phyloP scores from a whole-genome alignment of 2,329 filamentous ascomycete species.

The Chrysoporthe deuterocubensis region DNA sequence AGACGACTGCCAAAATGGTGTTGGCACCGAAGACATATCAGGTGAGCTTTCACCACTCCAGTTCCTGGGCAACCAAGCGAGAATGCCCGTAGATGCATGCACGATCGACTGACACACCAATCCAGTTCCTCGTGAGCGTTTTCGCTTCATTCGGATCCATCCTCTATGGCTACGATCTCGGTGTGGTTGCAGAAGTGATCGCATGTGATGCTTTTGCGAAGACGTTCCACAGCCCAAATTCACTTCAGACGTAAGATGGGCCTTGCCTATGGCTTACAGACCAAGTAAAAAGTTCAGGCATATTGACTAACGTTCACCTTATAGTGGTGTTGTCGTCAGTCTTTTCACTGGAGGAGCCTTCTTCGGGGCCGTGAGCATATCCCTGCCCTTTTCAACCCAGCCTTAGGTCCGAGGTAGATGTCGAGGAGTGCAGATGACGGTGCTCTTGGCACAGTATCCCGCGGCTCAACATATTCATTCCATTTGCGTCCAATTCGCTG shows the following conservation, averaged over 20 bases:
- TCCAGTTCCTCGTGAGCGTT: constrained; percentile 54
- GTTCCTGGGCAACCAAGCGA: background rate
- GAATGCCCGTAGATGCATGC: background rate
- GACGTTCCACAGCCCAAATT: constrained; percentile 35
- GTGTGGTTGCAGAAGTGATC: constrained; percentile 57
- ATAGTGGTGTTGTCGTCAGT: constrained; percentile 71
- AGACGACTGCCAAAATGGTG: constrained; percentile 25
- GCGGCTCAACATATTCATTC: background rate
- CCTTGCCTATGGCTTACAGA: background rate
- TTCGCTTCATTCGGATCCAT: constrained; percentile 61
- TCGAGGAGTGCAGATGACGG: background rate
- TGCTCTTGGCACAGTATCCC: background rate
- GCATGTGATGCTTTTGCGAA: constrained; percentile 43
- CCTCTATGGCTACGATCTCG: constrained; percentile 60
- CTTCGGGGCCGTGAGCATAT: constrained; percentile 56
- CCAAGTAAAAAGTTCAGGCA: constrained; percentile 25
- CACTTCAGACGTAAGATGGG: constrained; percentile 42
- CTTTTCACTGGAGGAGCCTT: constrained; percentile 81
- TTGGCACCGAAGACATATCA: constrained; percentile 31
- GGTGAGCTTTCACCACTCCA: constrained; percentile 17
- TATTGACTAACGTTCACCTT: background rate
- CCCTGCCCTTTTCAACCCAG: background rate
- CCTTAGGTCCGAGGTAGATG: too few relatives aligned
- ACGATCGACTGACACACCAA: constrained; percentile 14
- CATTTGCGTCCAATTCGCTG: background rate